These are phyloP conservation scores for Erythrobasidium hasegawianum DNA, from an alignment of 1,284 basidiomycete genomes.

Conservation along the genomic window DNA sequence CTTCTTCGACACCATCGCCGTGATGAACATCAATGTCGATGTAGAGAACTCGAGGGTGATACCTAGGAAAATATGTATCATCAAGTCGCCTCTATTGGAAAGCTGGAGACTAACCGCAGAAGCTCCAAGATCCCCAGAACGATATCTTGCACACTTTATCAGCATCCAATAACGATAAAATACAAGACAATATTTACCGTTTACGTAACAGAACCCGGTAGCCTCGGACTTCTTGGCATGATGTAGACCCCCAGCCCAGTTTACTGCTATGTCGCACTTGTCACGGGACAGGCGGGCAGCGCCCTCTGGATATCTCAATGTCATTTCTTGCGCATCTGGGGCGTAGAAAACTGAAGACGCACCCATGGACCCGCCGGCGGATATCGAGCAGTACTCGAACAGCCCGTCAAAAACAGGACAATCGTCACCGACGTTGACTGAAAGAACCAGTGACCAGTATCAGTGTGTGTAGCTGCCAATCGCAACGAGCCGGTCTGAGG, in stretches of 20 bases:
- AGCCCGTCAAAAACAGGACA: conserved; percentile 97
- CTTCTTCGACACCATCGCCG: conserved; percentile 98
- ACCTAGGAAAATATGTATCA: conserved; percentile 57
- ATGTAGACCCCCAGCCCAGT: conserved; percentile 97
- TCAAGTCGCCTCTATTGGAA: no score
- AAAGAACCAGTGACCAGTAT: no score
- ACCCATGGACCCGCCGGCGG: conserved; percentile 98
- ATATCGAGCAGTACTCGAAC: conserved; percentile 98
- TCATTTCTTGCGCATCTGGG: no score
- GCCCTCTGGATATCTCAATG: no score
- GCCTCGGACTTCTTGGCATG: conserved; percentile 99
- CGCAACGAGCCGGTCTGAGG: no score
- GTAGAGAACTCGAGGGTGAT: conserved; percentile 91
- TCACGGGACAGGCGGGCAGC: conserved; percentile 90
- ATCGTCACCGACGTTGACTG: conserved; percentile 87
- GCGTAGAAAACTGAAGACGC: conserved; percentile 48
- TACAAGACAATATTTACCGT: conserved; percentile 59
- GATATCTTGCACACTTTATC: conserved; percentile 63
- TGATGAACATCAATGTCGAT: conserved; percentile 99
- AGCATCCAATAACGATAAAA: not conserved
- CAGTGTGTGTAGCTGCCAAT: no score
- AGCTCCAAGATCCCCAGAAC: conserved; percentile 95
- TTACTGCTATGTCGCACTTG: conserved; percentile 97
- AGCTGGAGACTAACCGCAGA: conserved; percentile 70
- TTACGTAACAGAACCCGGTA: conserved; percentile 97